Percentiles rank a stretch among this genome's conserved stretches.
Evolutionary conservation across 176 grass and related monocot species (phyloP).

Genomic region (Saccharum spontaneum): DNA sequence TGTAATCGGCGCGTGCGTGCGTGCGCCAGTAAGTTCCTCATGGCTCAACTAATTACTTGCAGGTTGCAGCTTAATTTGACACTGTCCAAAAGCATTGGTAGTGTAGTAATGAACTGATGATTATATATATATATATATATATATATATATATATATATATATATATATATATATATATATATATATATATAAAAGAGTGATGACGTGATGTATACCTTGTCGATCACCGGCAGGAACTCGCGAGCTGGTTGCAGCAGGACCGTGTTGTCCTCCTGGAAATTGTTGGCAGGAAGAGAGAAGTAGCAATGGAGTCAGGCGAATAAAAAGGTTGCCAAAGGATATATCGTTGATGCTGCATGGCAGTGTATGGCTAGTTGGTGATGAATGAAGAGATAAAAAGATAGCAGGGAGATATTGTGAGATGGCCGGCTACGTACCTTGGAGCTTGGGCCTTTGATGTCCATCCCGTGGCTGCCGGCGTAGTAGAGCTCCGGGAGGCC

Average conservation of each 20-base stretch:
- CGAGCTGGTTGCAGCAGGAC: constrained; percentile 75
- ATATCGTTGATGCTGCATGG: neutral
- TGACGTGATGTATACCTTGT: constrained; percentile 43
- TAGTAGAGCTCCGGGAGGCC: constrained; percentile 85
- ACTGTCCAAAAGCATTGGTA: neutral
- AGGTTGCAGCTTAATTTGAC: neutral
- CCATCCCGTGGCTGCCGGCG: constrained; percentile 98
- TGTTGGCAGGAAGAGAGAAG: neutral
- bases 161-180: neutral
- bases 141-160: too few relatives aligned
- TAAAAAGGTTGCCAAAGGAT: neutral
- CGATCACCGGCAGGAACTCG: constrained; percentile 90
- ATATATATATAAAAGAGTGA: neutral
- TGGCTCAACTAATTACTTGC: constrained; percentile 32
- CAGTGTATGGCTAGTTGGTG: neutral
- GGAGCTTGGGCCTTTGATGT: constrained; percentile 83
- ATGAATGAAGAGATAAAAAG: neutral
- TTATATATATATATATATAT: neutral
- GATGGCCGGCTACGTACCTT: constrained; percentile 32
- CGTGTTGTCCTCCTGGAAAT: constrained; percentile 29
- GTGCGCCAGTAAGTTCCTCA: constrained; percentile 24
- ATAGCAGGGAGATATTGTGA: neutral
- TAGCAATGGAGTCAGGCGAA: neutral
- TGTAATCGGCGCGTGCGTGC: constrained; percentile 16
- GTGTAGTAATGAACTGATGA: neutral